Evolutionary conservation across 1,284 basidiomycete species (phyloP), one percentile per base, ranked within the genome.

Genomic region (Fomitopsis pinicola): DNA sequence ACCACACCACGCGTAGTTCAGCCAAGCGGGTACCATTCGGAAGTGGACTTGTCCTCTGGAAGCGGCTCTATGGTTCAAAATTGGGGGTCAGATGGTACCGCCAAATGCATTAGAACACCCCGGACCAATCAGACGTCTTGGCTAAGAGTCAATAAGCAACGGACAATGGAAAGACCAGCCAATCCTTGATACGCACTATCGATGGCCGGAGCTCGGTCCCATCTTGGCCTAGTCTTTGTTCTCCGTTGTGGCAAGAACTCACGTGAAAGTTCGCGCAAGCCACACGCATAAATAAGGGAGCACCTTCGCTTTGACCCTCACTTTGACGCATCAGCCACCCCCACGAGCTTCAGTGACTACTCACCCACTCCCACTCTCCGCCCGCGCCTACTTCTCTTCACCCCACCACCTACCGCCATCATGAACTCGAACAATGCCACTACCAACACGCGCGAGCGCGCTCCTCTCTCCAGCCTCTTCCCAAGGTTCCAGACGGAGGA

Each of bases 381-480:
- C 22, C 22, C 22, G 22, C 22, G 22, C 22, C 22, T 22, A 22
- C 22, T 22, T 22, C 28, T 36, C 35, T 12, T 12, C 10, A 40
- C 50, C 40, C 59, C 54, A 30, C 22, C 61, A 10, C 38, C 45
- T 12, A 30, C 42, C 17, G 52, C 22, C 22, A 42, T 52, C 17
- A 58, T 42, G 55, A 56, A 8, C 26, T 22, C 28, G 8, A 55
- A 19, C 12, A 35, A 42, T 4, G 7, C 35, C 14, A 17, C 36
- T 8, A 38, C 72, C 61, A 80, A 77, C 62, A 77, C 75, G 8
- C 75, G 76, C 33, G 85, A 86, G 58, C 82, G 83, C 63, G 79
- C 81, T 0, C 75, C 76, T 57, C 78, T 87, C 54, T 80, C 83
- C 61, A 76, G 81, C 59, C 73, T 85, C 60, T 86, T 86, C 68